A percentile compares a stretch with the other conserved stretches of the same genome.
Conservation (phyloP, 805 yeast genomes). For the Yamadazyma ubonensis region DNA sequence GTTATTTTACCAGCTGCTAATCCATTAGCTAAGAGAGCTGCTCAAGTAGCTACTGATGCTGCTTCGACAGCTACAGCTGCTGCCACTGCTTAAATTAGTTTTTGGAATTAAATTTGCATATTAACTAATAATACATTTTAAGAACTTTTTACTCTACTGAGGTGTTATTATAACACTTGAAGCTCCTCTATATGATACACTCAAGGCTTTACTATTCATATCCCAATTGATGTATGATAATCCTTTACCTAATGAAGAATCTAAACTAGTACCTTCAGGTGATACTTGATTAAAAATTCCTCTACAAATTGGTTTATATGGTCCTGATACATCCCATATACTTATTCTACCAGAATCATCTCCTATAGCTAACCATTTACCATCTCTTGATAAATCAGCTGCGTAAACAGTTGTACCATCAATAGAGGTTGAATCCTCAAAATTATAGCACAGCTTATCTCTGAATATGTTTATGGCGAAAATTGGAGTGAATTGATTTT, state of each 20-base stretch:
- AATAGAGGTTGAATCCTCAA: conserved; percentile 1
- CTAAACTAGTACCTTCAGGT: conserved; percentile 8
- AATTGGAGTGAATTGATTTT: conserved; percentile 18
- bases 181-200: conserved; percentile 35
- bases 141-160: not conserved
- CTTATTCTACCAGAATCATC: conserved; percentile 61
- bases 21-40: conserved; percentile 28
- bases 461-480: conserved; percentile 18
- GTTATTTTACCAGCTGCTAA: conserved; percentile 45
- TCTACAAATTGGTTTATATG: conserved; percentile 5
- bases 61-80: conserved; percentile 10
- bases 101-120: not conserved
- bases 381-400: conserved; percentile 52
- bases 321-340: conserved; percentile 45
- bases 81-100: conserved; percentile 5
- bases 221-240: conserved; percentile 43
- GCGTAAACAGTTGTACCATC: conserved; percentile 47
- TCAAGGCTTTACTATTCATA: conserved; percentile 21
- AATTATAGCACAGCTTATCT: conserved; percentile 23
- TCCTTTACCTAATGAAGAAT: conserved; percentile 20
- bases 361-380: conserved; percentile 56
- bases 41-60: conserved; percentile 17
- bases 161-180: conserved; percentile 27
- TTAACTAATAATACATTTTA: conserved; percentile 7
- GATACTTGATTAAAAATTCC: conserved; percentile 8